phyloP scores from a whole-genome alignment of 305 asterid genomes.

The Solanum hybrid region DNA sequence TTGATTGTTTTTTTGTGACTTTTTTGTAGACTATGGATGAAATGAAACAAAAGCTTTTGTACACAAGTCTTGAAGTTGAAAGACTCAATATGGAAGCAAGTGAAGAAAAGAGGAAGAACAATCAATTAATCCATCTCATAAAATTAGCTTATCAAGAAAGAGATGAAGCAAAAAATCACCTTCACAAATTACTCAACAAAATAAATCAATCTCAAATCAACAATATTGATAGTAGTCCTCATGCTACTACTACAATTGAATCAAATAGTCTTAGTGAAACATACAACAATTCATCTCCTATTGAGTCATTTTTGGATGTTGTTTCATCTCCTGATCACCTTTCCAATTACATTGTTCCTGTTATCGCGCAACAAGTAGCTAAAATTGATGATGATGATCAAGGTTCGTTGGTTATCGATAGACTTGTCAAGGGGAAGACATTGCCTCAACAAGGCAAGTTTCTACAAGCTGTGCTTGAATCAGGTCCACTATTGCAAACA shows the following conservation, averaged over 20 bases:
- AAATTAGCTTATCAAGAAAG: conserved; percentile 46
- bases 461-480: conserved; percentile 37
- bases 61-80: conserved; percentile 55
- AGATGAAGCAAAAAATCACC: conserved; percentile 58
- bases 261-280: conserved; percentile 50
- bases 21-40: conserved; percentile 40
- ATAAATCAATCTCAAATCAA: not conserved
- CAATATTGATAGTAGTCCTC: not conserved
- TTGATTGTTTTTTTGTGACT: not conserved
- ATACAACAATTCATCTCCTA: conserved; percentile 6
- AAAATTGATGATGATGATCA: not conserved
- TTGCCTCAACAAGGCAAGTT: conserved; percentile 49
- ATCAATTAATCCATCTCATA: conserved; percentile 38
- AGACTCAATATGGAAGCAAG: conserved; percentile 46
- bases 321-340: not conserved
- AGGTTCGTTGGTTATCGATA: conserved; percentile 16
- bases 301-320: conserved; percentile 4
- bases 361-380: not conserved
- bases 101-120: conserved; percentile 46
- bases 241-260: not conserved
- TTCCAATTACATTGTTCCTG: not conserved
- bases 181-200: conserved; percentile 37
- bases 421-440: conserved; percentile 25
- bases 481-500: conserved; percentile 49
- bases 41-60: conserved; percentile 46